Evolutionary conservation across 169 alveolate genomes (phyloP).

Genomic region (Babesia caballi): DNA sequence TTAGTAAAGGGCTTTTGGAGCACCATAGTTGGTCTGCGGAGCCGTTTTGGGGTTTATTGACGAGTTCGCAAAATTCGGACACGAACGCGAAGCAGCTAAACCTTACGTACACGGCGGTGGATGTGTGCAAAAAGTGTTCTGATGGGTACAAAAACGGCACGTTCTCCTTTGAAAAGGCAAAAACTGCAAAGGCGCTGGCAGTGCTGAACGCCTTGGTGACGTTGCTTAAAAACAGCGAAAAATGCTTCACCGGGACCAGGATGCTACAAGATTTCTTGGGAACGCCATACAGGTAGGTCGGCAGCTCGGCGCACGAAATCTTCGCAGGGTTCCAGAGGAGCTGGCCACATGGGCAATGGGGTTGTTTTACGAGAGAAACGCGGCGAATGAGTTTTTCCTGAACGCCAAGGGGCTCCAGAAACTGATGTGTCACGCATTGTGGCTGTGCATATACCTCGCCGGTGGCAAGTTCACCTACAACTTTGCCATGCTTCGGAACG

Average conservation of each 20-base stretch:
- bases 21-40: constrained; percentile 15
- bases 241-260: constrained; percentile 12
- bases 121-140: constrained; percentile 25
- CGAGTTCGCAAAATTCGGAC: neutral
- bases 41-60: constrained; percentile 8
- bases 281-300: constrained; percentile 4
- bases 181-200: constrained; percentile 15
- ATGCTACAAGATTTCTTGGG: constrained; percentile 12
- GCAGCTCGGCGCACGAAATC: no score
- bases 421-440: constrained; percentile 46
- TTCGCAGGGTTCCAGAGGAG: constrained; percentile 13
- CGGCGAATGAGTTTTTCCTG: neutral
- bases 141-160: constrained; percentile 5
- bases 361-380: constrained; percentile 15
- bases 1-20: constrained; percentile 16
- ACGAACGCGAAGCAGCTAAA: neutral
- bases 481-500: constrained; percentile 38
- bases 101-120: constrained; percentile 35
- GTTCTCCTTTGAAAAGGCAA: neutral
- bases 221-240: constrained; percentile 34
- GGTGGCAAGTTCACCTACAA: constrained; percentile 37
- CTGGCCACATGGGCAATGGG: constrained; percentile 9
- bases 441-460: constrained; percentile 50
- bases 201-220: constrained; percentile 34
- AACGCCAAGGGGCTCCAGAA: constrained; percentile 42